Evolutionary conservation across 108 stramenopile species (phyloP), one percentile per base, ranked within the genome.

Genomic region (Aurantiochytrium sp.): DNA sequence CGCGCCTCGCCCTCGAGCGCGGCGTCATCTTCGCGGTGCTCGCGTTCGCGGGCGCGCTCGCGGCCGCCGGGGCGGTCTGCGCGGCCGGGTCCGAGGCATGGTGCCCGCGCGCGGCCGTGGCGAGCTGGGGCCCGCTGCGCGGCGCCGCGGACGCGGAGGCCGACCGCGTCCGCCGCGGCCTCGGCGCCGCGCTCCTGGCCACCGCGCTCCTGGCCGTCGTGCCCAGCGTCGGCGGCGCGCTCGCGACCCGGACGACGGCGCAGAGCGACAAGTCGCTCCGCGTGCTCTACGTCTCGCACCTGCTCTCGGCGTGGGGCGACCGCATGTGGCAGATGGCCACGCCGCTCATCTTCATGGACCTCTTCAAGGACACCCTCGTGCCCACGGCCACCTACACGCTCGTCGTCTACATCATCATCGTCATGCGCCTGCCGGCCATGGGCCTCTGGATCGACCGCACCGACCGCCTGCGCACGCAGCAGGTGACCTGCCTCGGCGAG

Each of bases 281-380:
- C 12, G 17, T 81, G 10, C 45, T 81, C 19, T 81, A 39, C 73
- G 73, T 81, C 21, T 41, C 39, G 73, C 73, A 48, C 12, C 30
- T 81, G 27, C 30, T 81, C 24, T 48, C 73, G 45, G 73, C 73
- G n/a, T 81, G 73, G 73, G 73, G 73, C 21, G 73, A 81, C 24
- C 73, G 73, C 45, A 81, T 81, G 73, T 81, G 73, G 73, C 73
- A 81, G 39, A 81, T 81, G 39, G 73, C 73, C 50, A 48, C 45
- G 12, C 73, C 73, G 12, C 39, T 81, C 27, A 81, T 81, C 45
- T 81, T 81, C 30, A 81, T 81, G 39, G 73, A 81, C 30, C 39
- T 81, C 27, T 81, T 81, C 2, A 6, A 42, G 17, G 73, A 81
- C 73, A 81, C 73, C 6, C 45, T 81, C 27, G 42, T 81, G 73